Conservation (phyloP, 805 yeast species). For the Clavispora carvajalis region DNA sequence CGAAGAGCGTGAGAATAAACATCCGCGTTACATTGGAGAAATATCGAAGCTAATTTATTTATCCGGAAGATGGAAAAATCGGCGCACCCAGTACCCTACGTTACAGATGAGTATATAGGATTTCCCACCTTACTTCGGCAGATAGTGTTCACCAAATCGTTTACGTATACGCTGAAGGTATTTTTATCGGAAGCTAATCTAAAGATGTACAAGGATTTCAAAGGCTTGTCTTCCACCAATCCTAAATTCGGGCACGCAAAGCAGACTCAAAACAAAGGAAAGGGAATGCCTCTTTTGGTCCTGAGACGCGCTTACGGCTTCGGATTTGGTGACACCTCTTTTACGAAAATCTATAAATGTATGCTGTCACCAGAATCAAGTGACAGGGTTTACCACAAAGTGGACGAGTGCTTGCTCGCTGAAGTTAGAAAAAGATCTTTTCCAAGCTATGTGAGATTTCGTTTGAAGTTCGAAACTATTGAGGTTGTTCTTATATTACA, state of each 20-base stretch:
- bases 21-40: too few relatives aligned
- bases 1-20: too few relatives aligned
- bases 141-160: background rate
- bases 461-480: slow-evolving; percentile 6
- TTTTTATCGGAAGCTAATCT: slow-evolving; percentile 8
- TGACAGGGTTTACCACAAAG: slow-evolving; percentile 8
- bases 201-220: slow-evolving; percentile 8
- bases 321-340: slow-evolving; percentile 9
- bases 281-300: slow-evolving; percentile 11
- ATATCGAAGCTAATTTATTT: too few relatives aligned
- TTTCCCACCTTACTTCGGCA: background rate
- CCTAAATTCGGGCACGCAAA: slow-evolving; percentile 8
- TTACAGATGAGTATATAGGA: background rate
- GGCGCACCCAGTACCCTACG: background rate
- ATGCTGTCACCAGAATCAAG: slow-evolving; percentile 10
- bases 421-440: slow-evolving; percentile 6
- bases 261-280: slow-evolving; percentile 7
- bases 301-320: slow-evolving; percentile 3
- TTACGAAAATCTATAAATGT: slow-evolving; percentile 6
- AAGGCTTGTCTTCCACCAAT: background rate
- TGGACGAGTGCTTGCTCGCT: slow-evolving; percentile 8
- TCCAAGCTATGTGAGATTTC: slow-evolving; percentile 8
- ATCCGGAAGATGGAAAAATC: background rate
- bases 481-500: slow-evolving; percentile 8
- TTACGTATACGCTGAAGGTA: slow-evolving; percentile 2